Evolutionary conservation across 495 filamentous ascomycete species (phyloP), one percentile per base, ranked within the genome.

Genomic region (Tuber indicum): DNA sequence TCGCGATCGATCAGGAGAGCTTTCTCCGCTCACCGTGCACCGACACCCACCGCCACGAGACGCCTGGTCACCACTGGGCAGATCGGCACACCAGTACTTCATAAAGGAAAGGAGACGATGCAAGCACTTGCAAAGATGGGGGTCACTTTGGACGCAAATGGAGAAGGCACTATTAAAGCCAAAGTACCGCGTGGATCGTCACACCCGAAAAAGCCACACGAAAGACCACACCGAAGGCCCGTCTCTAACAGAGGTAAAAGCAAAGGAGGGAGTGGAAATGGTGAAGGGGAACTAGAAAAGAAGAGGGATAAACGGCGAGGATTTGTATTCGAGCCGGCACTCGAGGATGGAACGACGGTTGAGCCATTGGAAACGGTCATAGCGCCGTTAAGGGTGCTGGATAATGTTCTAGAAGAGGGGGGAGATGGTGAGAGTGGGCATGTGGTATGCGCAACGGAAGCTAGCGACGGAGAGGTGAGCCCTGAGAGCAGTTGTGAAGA

Each of bases 221-320:
- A 32, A 3, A 62, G 52, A 32, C 52, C 52, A n/a, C 75, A 44
- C 16, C 72, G 72, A 23, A 77, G 74, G 36, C 72, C 72, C 19
- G 75, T 77, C 12, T 72, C 52, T 62, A 32, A 62, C 10, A 62
- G n/a, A 42, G 44, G 26, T 47, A 36, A 32, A 44, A 49, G 72
- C 72, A 44, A 73, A 19, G 17, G 71, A 73, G 3, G 75, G 52
- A 12, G 19, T 47, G 16, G 32, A 42, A 74, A 23, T 1, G 26
- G 9, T 23, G 45, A 36, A 44, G 19, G 32, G 42, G 43, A 71
- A 71, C 49, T 2, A 16, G 52, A 62, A 62, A 62, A 62, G 52
- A 77, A 74, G 19, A 74, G 71, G 36, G 72, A 77, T 69, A 77
- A 77, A n/a, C 62, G 75, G 44, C 62, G 75, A 39, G 75, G 75